A percentile compares a stretch with the other conserved stretches of the same genome.
phyloP scores from a whole-genome alignment of 352 stramenopile genomes.

The Peronospora destructor region DNA sequence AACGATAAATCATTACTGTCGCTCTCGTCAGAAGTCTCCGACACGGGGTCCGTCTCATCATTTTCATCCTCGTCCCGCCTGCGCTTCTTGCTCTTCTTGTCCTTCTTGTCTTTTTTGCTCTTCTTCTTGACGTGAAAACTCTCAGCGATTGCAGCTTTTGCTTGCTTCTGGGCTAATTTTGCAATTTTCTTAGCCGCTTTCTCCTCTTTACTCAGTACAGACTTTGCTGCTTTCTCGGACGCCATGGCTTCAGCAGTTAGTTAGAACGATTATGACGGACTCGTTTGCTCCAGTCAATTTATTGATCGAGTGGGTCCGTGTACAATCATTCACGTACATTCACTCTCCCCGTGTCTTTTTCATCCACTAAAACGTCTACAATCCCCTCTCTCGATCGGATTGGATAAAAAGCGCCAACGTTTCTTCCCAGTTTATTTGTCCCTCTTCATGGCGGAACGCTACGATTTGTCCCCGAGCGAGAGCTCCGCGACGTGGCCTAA shows the following conservation, averaged over 20 bases:
- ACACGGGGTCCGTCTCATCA: conserved; percentile 30
- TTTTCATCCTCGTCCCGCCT: conserved; percentile 34
- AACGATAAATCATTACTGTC: conserved; percentile 32
- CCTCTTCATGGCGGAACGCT: conserved; percentile 19
- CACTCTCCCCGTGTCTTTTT: too few relatives aligned
- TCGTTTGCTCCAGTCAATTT: neutral
- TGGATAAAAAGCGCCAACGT: conserved; percentile 1
- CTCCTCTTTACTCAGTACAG: conserved; percentile 49
- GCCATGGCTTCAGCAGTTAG: too few relatives aligned
- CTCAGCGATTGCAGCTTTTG: conserved; percentile 23
- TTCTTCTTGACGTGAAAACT: conserved; percentile 17
- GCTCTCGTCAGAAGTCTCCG: conserved; percentile 47
- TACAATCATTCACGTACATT: neutral
- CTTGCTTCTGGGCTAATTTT: conserved; percentile 49
- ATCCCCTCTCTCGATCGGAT: neutral
- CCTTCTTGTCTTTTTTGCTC: conserved; percentile 53
- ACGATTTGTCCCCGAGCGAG: conserved; percentile 15
- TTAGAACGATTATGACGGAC: neutral
- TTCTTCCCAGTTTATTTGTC: neutral
- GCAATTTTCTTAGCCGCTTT: conserved; percentile 54
- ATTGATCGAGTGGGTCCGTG: neutral
- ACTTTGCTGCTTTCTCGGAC: conserved; percentile 31
- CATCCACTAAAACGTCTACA: neutral
- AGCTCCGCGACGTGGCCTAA: conserved; percentile 26
- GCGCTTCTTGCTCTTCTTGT: conserved; percentile 77